Conservation (phyloP, 106 monocot species). For the Narthecium ossifragum region DNA sequence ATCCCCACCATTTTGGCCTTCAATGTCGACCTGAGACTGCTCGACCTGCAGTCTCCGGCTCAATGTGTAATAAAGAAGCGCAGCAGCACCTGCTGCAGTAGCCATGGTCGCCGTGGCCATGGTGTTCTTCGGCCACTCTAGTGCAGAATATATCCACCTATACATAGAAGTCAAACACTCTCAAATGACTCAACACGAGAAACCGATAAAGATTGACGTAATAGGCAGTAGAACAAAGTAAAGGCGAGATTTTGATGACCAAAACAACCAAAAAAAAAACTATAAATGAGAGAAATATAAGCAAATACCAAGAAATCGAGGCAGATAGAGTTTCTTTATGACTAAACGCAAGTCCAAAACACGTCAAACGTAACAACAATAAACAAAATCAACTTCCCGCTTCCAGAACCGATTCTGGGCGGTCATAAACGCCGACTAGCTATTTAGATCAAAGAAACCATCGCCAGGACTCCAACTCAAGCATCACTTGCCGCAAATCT, state of each 20-base stretch:
- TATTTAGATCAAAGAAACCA: too few relatives aligned
- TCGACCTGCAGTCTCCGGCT: conserved; percentile 29
- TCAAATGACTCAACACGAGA: too few relatives aligned
- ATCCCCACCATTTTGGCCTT: conserved; percentile 13
- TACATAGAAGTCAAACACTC: neutral
- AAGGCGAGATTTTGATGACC: neutral
- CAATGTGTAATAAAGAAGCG: conserved; percentile 70
- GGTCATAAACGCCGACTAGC: too few relatives aligned
- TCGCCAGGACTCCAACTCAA: too few relatives aligned
- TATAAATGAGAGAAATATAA: too few relatives aligned
- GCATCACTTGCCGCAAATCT: too few relatives aligned
- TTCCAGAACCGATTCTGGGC: too few relatives aligned
- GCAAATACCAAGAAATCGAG: neutral
- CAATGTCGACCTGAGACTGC: conserved; percentile 11
- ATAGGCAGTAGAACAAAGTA: neutral
- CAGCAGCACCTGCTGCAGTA: conserved; percentile 72
- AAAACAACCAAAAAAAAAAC: neutral
- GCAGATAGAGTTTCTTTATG: too few relatives aligned
- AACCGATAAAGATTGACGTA: neutral
- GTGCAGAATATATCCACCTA: neutral
- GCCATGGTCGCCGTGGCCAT: conserved; percentile 88
- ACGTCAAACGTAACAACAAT: too few relatives aligned
- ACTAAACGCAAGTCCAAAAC: too few relatives aligned
- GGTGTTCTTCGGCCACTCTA: neutral
- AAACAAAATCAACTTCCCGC: too few relatives aligned